These are phyloP conservation scores for Magnaporthales sp. DNA, from an alignment of 2,329 filamentous ascomycete genomes.

Conservation along the genomic window DNA sequence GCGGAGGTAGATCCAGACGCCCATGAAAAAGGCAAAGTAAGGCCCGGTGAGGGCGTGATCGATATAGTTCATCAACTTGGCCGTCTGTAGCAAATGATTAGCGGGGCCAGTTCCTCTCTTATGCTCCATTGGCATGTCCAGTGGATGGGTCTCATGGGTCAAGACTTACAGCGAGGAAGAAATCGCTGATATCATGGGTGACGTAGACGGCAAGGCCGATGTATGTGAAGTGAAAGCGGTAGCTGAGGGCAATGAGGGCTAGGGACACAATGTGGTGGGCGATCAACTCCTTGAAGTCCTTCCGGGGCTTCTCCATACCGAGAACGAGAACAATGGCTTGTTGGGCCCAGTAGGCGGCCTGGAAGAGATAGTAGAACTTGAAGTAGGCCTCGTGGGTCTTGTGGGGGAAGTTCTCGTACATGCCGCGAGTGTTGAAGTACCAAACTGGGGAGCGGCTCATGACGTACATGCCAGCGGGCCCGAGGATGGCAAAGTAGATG, in stretches of 20 bases:
- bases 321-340: conserved; percentile 82
- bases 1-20: conserved; percentile 80
- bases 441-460: conserved; percentile 88
- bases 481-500: conserved; percentile 77
- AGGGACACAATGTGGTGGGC: conserved; percentile 87
- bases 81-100: conserved; percentile 48
- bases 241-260: conserved; percentile 74
- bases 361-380: conserved; percentile 94
- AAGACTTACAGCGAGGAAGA: conserved; percentile 79
- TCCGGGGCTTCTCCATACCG: conserved; percentile 84
- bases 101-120: conserved; percentile 6
- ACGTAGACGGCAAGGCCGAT: conserved; percentile 91
- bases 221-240: conserved; percentile 94
- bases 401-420: conserved; percentile 88
- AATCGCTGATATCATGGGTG: conserved; percentile 89
- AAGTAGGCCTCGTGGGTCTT: conserved; percentile 68
- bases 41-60: conserved; percentile 70
- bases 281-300: conserved; percentile 91
- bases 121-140: neutral
- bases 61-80: conserved; percentile 86
- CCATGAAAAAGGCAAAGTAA: conserved; percentile 78
- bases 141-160: neutral
- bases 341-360: conserved; percentile 93
- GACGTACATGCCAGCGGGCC: conserved; percentile 78
- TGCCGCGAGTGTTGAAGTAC: conserved; percentile 88